Base-by-base conservation (phyloP, 2,329 filamentous ascomycete species). In the Aschersonia sp. region DNA sequence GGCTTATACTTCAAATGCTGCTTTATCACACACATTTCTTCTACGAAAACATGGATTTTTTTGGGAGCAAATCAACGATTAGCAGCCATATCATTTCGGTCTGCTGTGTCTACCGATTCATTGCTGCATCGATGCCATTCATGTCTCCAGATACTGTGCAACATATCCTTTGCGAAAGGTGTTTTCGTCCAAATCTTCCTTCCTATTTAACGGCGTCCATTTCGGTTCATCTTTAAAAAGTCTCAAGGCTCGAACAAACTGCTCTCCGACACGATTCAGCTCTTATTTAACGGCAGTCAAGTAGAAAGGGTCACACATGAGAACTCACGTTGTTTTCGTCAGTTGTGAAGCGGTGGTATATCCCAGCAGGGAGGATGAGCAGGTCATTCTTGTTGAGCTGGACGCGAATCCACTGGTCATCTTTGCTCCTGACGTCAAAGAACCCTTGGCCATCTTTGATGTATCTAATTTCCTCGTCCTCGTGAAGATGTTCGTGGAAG, bases 141-240 rank as follows among this genome's bases (percentile, higher is more conserved):
- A 48, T 32, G 9, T 10, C n/a, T 5, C 9, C 30, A 48, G 29
- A 52, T 66, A 78, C 46, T 72, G 61, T 49, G 62, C 56, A 41
- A 95, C 70, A 59, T 98, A 98, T 45, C 80, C 77, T 73, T 87
- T 78, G 50, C 92, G 79, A 63, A 82, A 85, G 47, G 74, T 68
- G 66, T 97, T 98, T 51, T 63, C 63, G 61, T 97, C 88, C 43
- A 95, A 77, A 45, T 91, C 84, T 4, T 71, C 67, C 5, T 77
- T 79, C 49, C 92, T 80, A 69, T 95, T 94, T 55, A 98, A 67
- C 10, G 92, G 85, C 38, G 89, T 97, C 92, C 92, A 98, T 69
- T 97, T 96, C 35, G 92, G 92, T 67, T 97, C 89, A 54, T 97
- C 92, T 70, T 97, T 89, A 77, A 97, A 98, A 46, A 98, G 73